Evolutionary conservation across 1,284 basidiomycete species (phyloP).

Genomic region (Ganoderma leucocontextum): DNA sequence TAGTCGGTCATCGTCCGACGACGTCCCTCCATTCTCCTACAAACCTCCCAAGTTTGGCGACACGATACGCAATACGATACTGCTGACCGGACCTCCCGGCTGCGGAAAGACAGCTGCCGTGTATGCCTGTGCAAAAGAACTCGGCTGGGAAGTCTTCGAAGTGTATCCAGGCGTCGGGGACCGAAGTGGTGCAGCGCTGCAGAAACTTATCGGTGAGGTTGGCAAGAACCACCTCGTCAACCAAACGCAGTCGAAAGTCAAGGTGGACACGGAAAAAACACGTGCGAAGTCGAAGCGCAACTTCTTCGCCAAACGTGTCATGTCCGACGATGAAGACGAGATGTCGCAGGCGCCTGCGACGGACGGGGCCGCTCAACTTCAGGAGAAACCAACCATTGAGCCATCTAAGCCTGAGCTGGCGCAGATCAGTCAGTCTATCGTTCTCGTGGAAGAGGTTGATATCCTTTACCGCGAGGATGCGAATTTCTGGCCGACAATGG

Average conservation of each 20-base stretch:
- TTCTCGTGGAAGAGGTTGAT: constrained; percentile 97
- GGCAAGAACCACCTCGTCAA: constrained; percentile 89
- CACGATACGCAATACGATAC: constrained; percentile 82
- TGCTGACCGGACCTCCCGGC: constrained; percentile 86
- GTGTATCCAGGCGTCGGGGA: constrained; percentile 95
- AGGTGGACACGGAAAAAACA: constrained; percentile 15
- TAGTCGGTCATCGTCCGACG: constrained; percentile 7
- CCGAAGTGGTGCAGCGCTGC: constrained; percentile 82
- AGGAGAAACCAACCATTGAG: neutral
- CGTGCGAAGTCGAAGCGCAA: constrained; percentile 20
- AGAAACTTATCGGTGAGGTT: constrained; percentile 89
- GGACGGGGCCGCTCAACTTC: neutral
- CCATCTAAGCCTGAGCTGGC: neutral
- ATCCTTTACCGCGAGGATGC: constrained; percentile 90
- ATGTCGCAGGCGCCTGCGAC: neutral
- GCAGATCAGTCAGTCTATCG: constrained; percentile 79
- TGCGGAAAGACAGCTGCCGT: constrained; percentile 93
- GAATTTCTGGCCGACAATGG: constrained; percentile 91
- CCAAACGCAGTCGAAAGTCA: constrained; percentile 40
- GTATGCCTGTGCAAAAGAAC: constrained; percentile 91
- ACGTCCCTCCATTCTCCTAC: constrained; percentile 23
- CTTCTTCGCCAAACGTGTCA: constrained; percentile 29
- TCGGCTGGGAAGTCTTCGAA: constrained; percentile 97
- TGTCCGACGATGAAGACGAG: constrained; percentile 29
- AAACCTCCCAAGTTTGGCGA: constrained; percentile 47